Conservation (phyloP, 2,329 filamentous ascomycete species). For the Cercospora citrullina region DNA sequence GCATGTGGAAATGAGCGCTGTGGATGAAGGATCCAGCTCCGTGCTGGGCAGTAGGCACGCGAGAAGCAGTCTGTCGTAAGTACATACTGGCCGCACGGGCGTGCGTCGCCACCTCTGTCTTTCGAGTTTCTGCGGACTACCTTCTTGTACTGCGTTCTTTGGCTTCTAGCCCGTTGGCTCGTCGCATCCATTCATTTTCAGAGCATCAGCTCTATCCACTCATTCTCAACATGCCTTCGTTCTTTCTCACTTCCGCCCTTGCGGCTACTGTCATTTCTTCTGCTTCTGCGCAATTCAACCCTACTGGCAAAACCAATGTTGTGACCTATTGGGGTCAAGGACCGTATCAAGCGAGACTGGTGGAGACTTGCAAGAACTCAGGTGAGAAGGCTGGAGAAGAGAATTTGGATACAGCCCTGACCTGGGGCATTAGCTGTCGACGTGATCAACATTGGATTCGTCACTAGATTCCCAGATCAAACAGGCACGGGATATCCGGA, state of each 20-base stretch:
- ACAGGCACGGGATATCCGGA: constrained; percentile 49
- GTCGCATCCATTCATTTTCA: constrained; percentile 21
- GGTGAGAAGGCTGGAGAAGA: not conserved
- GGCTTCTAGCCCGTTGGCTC: constrained; percentile 14
- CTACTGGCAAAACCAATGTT: constrained; percentile 49
- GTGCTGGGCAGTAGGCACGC: not conserved
- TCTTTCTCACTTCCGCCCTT: constrained; percentile 8
- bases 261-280: constrained; percentile 30
- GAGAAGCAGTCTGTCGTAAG: not conserved
- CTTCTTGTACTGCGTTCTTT: not conserved
- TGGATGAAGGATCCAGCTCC: constrained; percentile 2
- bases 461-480: constrained; percentile 56
- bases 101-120: not conserved
- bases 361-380: constrained; percentile 49
- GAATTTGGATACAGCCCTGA: not conserved
- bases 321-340: constrained; percentile 61
- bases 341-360: constrained; percentile 48
- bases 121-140: not conserved
- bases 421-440: constrained; percentile 49
- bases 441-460: constrained; percentile 58
- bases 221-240: constrained; percentile 15
- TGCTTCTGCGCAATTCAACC: constrained; percentile 45
- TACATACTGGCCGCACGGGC: not conserved
- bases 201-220: not conserved
- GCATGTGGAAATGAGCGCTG: constrained; percentile 14